Conservation (phyloP, 2,329 filamentous ascomycete genomes). For the Diaporthe humulicola region DNA sequence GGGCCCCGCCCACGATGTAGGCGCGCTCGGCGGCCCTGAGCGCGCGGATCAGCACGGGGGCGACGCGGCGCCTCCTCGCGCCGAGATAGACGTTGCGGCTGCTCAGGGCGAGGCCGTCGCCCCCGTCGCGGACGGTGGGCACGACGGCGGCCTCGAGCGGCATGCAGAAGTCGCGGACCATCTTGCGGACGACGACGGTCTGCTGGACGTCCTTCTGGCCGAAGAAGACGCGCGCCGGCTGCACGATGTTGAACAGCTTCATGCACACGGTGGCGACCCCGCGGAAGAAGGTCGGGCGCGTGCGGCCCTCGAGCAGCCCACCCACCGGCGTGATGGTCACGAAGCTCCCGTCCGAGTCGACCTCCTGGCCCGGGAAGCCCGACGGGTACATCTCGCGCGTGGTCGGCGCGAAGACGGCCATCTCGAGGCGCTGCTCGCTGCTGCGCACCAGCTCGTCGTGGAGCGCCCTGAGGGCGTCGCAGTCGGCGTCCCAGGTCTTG, state of each 20-base stretch:
- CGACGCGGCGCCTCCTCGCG: slow-evolving; percentile 76
- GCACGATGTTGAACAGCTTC: slow-evolving; percentile 89
- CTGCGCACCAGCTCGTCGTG: slow-evolving; percentile 73
- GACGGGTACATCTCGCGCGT: slow-evolving; percentile 90
- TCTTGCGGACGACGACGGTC: slow-evolving; percentile 86
- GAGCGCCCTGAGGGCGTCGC: slow-evolving; percentile 74
- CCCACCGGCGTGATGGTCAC: slow-evolving; percentile 90
- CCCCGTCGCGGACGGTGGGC: slow-evolving; percentile 74
- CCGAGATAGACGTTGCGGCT: slow-evolving; percentile 96
- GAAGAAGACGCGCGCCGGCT: slow-evolving; percentile 87
- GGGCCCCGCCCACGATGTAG: slow-evolving; percentile 67
- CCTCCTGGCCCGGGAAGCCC: slow-evolving; percentile 78
- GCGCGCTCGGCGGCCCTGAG: slow-evolving; percentile 78
- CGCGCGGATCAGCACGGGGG: slow-evolving; percentile 78
- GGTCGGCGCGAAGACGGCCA: slow-evolving; percentile 86
- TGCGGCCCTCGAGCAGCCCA: slow-evolving; percentile 84
- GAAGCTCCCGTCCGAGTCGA: slow-evolving; percentile 86
- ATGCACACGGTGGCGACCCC: slow-evolving; percentile 97
- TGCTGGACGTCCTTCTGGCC: slow-evolving; percentile 99
- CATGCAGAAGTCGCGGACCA: slow-evolving; percentile 90
- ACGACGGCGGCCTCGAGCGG: slow-evolving; percentile 81
- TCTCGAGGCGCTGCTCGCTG: slow-evolving; percentile 60
- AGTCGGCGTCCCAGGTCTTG: slow-evolving; percentile 86
- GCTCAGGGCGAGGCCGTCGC: slow-evolving; percentile 89
- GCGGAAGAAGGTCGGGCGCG: slow-evolving; percentile 93